Base-by-base conservation (phyloP, 1,139 yeast genomes). In the Sugiyamaella xylanicola region DNA sequence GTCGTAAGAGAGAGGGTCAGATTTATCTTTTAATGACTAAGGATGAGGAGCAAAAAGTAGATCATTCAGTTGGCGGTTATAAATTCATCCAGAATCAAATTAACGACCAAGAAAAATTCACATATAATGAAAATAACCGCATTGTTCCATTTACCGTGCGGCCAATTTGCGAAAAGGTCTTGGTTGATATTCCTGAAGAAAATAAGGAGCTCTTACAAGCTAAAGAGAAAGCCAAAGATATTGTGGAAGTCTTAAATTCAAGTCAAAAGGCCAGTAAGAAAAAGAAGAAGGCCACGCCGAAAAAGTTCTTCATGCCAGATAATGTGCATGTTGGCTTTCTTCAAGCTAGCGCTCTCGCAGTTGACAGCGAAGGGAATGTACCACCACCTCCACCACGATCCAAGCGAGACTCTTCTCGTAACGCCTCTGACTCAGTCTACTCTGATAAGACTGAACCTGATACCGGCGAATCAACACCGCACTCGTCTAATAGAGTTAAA, bases 1-100 rank as follows among this genome's bases (percentile, higher is more conserved):
- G 99, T 15, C 85, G 99, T 73, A 89, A 90, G 67, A 77, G 97
- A 62, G 90, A 87, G 62, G 99, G 99, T 48, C 81, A 80, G 58
- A 89, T 93, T 2, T 74, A 89, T n/a, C 74, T 92, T 55, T 73
- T 95, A 15, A 83, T 92, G 65, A 83, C 97, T 4, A 82, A 86
- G 15, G 84, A 84, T 61, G 99, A 95, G 69, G 83, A 87, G 57
- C 66, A 73, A 5, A 93, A 92, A 65, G 88, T 89, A 66, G 90
- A 87, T 54, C 83, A 85, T 62, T 93, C 99, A 0, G 83, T 90
- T 86, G 86, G 80, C 35, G 95, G 91, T 27, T 93, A 95, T 70
- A 83, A 83, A 57, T 81, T 81, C 67, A 85, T 95, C 52, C 98
- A 95, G 67, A 78, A 78, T 44, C 83, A 80, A 56, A 80, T 86